A percentile compares a stretch with the other conserved stretches of the same genome.
These are phyloP conservation scores for Chloranthus sessilifolius DNA, from an alignment of 164 flowering plant genomes.

Conservation along the genomic window DNA sequence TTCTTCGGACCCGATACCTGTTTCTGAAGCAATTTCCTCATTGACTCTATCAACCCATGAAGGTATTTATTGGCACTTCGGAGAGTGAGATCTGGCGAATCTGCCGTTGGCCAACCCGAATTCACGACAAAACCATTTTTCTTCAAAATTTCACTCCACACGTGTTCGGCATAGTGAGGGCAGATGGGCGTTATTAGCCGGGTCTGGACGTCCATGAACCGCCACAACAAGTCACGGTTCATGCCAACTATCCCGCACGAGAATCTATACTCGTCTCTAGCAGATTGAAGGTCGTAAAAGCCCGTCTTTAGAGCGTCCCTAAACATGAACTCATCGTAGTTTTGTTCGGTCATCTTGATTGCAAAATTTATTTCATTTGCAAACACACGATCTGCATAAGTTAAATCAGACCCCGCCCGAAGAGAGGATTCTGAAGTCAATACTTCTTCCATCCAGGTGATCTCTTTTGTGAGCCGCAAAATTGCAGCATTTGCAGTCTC, in stretches of 20 bases:
- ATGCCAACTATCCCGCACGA: conserved; percentile 74
- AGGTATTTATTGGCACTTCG: conserved; percentile 74
- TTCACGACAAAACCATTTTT: conserved; percentile 69
- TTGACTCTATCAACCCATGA: conserved; percentile 60
- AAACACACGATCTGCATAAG: conserved; percentile 78
- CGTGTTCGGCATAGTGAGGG: conserved; percentile 81
- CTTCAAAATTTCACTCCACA: conserved; percentile 71
- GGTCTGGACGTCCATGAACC: conserved; percentile 90
- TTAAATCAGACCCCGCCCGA: conserved; percentile 48
- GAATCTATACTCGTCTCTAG: conserved; percentile 82
- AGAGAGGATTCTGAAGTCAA: conserved; percentile 51
- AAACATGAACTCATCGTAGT: conserved; percentile 63
- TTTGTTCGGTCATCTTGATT: conserved; percentile 49
- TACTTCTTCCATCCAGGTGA: conserved; percentile 88
- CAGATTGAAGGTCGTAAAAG: conserved; percentile 85
- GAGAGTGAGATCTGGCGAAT: conserved; percentile 57
- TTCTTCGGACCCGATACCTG: conserved; percentile 67
- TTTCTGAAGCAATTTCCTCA: conserved; percentile 82
- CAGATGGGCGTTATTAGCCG: conserved; percentile 79
- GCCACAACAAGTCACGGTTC: conserved; percentile 62
- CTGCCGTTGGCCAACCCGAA: conserved; percentile 75
- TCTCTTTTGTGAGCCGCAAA: conserved; percentile 71
- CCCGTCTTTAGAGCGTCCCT: conserved; percentile 87
- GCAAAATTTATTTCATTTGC: conserved; percentile 85
- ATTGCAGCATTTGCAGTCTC: conserved; percentile 92